These are phyloP conservation scores for Fusarium brevicatenulatum DNA, from an alignment of 2,329 filamentous ascomycete species.

Conservation along the genomic window DNA sequence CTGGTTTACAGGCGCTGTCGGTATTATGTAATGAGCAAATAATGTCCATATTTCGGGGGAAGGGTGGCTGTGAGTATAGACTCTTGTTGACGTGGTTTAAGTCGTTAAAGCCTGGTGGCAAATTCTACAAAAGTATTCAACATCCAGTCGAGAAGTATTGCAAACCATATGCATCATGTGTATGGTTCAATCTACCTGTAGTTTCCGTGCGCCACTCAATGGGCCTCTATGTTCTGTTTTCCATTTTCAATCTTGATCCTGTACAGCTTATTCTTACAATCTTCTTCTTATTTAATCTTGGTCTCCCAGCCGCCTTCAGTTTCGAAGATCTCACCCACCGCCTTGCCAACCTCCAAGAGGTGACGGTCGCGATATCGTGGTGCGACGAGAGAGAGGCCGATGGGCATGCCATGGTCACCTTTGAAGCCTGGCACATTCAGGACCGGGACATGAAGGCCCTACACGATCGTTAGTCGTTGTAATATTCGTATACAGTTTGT, in stretches of 20 bases:
- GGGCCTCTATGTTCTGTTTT: not conserved
- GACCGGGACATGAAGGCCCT: slow-evolving; percentile 67
- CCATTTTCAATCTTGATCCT: slow-evolving; percentile 2
- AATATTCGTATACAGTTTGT: not conserved
- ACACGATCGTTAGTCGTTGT: not conserved
- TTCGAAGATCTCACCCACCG: slow-evolving; percentile 50
- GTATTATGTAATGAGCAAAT: slow-evolving; percentile 35
- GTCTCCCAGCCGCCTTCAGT: slow-evolving; percentile 45
- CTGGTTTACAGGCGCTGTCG: slow-evolving; percentile 18
- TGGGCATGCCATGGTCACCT: slow-evolving; percentile 63
- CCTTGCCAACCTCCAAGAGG: slow-evolving; percentile 55
- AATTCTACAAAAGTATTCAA: slow-evolving; percentile 33
- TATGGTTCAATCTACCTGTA: not conserved
- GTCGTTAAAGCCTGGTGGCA: slow-evolving; percentile 7
- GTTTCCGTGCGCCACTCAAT: slow-evolving; percentile 5
- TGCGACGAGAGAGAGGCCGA: slow-evolving; percentile 66
- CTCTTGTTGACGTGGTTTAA: slow-evolving; percentile 7
- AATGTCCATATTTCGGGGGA: slow-evolving; percentile 14
- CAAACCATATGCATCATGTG: not conserved
- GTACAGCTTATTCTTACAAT: not conserved
- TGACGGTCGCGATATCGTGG: slow-evolving; percentile 58
- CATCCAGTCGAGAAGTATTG: slow-evolving; percentile 6
- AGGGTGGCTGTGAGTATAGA: slow-evolving; percentile 11
- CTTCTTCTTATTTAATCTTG: slow-evolving; percentile 1
- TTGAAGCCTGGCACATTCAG: slow-evolving; percentile 72